Conservation (phyloP, 2,329 filamentous ascomycete species). For the Dendryphion nanum region DNA sequence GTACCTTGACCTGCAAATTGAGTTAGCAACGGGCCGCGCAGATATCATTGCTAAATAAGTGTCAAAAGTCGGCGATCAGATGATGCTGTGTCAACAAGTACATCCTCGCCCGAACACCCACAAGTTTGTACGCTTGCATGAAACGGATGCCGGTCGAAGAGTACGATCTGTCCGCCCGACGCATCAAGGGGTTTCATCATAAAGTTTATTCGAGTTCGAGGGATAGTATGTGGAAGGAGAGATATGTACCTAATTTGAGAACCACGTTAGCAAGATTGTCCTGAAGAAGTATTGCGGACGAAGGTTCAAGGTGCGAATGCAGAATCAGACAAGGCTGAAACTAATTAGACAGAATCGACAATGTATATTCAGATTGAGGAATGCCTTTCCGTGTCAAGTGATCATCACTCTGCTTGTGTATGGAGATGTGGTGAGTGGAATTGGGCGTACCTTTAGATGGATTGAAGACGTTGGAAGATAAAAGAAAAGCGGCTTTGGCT, state of each 20-base stretch:
- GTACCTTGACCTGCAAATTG: slow-evolving; percentile 32
- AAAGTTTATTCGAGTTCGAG: slow-evolving; percentile 7
- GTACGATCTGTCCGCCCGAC: slow-evolving; percentile 67
- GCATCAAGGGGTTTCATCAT: slow-evolving; percentile 65
- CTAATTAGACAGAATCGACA: slow-evolving; percentile 66
- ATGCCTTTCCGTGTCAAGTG: slow-evolving; percentile 65
- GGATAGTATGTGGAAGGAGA: slow-evolving; percentile 15
- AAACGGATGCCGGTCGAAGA: slow-evolving; percentile 49
- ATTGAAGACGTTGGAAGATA: no score
- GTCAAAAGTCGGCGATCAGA: slow-evolving; percentile 50
- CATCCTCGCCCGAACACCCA: slow-evolving; percentile 52
- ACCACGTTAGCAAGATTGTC: no score
- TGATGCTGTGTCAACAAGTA: slow-evolving; percentile 71
- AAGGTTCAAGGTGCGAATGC: no score
- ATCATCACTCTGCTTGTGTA: slow-evolving; percentile 56
- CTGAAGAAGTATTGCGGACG: no score
- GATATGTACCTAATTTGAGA: slow-evolving; percentile 38
- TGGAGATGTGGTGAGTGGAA: slow-evolving; percentile 5
- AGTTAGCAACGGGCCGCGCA: slow-evolving; percentile 9
- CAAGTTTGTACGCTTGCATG: slow-evolving; percentile 65
- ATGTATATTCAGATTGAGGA: slow-evolving; percentile 64
- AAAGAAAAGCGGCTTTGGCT: no score
- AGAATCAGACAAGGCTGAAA: slow-evolving; percentile 69
- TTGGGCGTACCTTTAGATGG: slow-evolving; percentile 45
- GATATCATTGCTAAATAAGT: slow-evolving; percentile 2